Conservation (phyloP, 305 asterid genomes). For the Solanum hybrid region DNA sequence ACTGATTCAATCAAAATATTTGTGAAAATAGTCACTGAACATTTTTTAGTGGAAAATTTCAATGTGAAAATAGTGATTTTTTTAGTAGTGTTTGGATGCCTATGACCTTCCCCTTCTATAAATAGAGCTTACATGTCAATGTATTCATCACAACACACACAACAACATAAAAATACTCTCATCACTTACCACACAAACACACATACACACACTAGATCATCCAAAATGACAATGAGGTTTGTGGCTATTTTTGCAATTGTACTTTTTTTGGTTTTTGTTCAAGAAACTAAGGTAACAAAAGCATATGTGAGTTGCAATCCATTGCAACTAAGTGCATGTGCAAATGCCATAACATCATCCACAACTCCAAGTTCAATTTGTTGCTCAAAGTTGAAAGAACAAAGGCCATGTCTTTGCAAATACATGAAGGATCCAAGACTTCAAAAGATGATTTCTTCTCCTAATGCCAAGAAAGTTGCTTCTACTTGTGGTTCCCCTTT, state of each 20-base stretch:
- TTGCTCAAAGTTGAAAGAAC: constrained; percentile 55
- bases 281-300: constrained; percentile 17
- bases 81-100: neutral
- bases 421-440: constrained; percentile 64
- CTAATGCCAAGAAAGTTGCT: constrained; percentile 62
- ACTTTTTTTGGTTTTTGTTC: constrained; percentile 22
- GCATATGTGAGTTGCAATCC: constrained; percentile 63
- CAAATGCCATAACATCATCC: constrained; percentile 50
- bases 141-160: neutral
- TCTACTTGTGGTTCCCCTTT: constrained; percentile 27
- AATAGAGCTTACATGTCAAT: neutral
- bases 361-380: constrained; percentile 39
- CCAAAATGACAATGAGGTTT: neutral
- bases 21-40: neutral
- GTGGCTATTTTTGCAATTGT: constrained; percentile 23
- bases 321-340: constrained; percentile 65
- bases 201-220: neutral
- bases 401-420: constrained; percentile 65
- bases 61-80: neutral
- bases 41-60: neutral
- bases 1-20: neutral
- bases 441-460: constrained; percentile 54
- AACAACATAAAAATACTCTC: neutral
- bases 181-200: neutral
- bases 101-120: neutral